Percentiles rank a stretch among this genome's conserved stretches.
Evolutionary conservation across 140 eudicot species (phyloP).

Genomic region (Ambrosia hybrid): DNA sequence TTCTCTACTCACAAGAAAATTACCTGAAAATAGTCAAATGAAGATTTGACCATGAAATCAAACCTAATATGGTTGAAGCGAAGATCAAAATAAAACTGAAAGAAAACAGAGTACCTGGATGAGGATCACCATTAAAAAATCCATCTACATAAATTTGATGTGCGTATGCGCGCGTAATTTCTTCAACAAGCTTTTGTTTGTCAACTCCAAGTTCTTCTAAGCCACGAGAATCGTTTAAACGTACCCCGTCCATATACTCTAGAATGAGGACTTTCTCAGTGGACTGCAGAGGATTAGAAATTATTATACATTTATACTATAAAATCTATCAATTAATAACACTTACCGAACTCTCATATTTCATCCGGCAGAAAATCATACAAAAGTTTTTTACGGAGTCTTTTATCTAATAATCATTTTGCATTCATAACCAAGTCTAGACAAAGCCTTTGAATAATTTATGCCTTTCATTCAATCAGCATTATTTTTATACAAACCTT

Average conservation of each 20-base stretch:
- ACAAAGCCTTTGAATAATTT: neutral
- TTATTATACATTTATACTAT: neutral
- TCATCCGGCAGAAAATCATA: neutral
- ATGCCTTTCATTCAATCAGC: too few relatives aligned
- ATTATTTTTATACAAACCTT: too few relatives aligned
- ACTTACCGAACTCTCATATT: conserved; percentile 6
- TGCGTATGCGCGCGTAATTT: conserved; percentile 96
- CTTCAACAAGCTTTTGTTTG: conserved; percentile 95
- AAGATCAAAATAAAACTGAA: conserved; percentile 18
- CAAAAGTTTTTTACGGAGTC: neutral
- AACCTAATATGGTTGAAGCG: conserved; percentile 3
- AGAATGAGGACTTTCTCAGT: conserved; percentile 80
- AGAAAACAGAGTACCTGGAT: conserved; percentile 59
- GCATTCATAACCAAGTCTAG: too few relatives aligned
- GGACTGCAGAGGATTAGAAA: conserved; percentile 54
- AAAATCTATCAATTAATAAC: conserved; percentile 4
- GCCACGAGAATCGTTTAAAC: conserved; percentile 74
- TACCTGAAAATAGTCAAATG: conserved; percentile 49
- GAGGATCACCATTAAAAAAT: conserved; percentile 98
- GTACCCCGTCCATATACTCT: conserved; percentile 96
- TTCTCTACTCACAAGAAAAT: conserved; percentile 97
- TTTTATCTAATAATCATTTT: too few relatives aligned
- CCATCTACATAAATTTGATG: conserved; percentile 99
- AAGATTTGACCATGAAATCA: conserved; percentile 1
- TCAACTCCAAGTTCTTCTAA: conserved; percentile 80